These are phyloP conservation scores for Capsicum rhomboideum DNA, from an alignment of 257 asterid species.

Conservation along the genomic window DNA sequence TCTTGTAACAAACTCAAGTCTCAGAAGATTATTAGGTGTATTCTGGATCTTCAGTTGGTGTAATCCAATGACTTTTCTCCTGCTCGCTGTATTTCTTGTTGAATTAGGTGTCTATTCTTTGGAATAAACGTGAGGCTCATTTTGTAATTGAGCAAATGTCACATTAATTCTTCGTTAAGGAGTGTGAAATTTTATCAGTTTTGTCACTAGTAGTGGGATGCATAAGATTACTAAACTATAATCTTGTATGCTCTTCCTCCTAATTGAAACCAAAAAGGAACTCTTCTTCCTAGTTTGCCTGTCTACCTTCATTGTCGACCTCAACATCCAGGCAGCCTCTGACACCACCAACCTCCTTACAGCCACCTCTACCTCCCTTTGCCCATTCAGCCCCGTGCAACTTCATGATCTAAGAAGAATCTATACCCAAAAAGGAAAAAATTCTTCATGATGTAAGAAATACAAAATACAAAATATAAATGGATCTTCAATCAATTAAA, in stretches of 20 bases:
- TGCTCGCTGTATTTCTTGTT: not conserved
- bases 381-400: not conserved
- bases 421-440: not conserved
- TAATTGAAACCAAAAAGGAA: not conserved
- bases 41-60: slow-evolving; percentile 10
- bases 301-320: not conserved
- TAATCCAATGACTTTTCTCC: slow-evolving; percentile 2
- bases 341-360: not conserved
- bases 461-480: not conserved
- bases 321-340: not conserved
- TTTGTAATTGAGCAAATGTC: not conserved
- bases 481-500: not conserved
- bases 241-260: not conserved
- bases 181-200: not conserved
- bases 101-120: not conserved
- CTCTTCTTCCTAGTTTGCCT: not conserved
- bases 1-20: slow-evolving; percentile 15
- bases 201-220: not conserved
- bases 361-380: not conserved
- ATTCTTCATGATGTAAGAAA: not conserved
- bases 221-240: not conserved
- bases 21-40: slow-evolving; percentile 17
- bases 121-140: not conserved
- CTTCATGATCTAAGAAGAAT: not conserved
- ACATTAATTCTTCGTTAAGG: not conserved